phyloP scores from a whole-genome alignment of 176 grass and related monocot species.

The Sorghum bicolor region Sorghum_bicolor_NCBIv3 NC_012877.2:4284501-4285000 shows the following conservation, averaged over 20 bases:
- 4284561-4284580: not conserved
- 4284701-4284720: not conserved
- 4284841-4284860: constrained; percentile 41
- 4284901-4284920: not conserved
- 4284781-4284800: too few species aligned
- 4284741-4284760: constrained; percentile 1
- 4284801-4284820: not conserved
- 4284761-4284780: too few species aligned
- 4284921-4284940: not conserved
- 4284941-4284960: constrained; percentile 49
- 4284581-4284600: not conserved
- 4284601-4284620: not conserved
- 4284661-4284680: not conserved
- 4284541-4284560: constrained; percentile 33
- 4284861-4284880: constrained; percentile 30
- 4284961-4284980: constrained; percentile 51
- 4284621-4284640: not conserved
- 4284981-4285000: constrained; percentile 56
- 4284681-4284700: too few species aligned
- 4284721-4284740: not conserved
- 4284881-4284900: not conserved
- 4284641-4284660: constrained; percentile 26
- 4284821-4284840: not conserved
- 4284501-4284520: not conserved
- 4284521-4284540: not conserved